phyloP scores from a whole-genome alignment of 176 grass and related monocot genomes.

The Eremochloa ophiuroides region DNA sequence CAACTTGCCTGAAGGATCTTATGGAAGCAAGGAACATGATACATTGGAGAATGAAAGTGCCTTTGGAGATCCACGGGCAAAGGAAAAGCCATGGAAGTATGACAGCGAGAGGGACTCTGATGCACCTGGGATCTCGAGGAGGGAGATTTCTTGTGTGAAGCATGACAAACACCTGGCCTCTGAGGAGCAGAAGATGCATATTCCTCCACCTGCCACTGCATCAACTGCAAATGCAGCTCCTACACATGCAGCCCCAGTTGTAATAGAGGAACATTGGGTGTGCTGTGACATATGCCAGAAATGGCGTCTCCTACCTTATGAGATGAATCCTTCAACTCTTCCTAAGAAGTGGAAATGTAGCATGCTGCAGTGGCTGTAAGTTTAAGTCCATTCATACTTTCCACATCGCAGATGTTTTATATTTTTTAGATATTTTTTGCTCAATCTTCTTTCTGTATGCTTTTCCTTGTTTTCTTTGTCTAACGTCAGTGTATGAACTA shows the following conservation, averaged over 20 bases:
- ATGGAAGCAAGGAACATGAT: slow-evolving; percentile 24
- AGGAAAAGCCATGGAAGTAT: slow-evolving; percentile 50
- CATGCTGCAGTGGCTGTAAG: slow-evolving; percentile 97
- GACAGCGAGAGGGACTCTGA: slow-evolving; percentile 53
- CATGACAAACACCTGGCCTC: slow-evolving; percentile 34
- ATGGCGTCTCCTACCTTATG: slow-evolving; percentile 96
- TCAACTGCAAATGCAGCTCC: slow-evolving; percentile 43
- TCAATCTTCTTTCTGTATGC: not conserved
- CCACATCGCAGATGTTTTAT: not conserved
- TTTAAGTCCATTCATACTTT: slow-evolving; percentile 29
- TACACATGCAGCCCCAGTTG: slow-evolving; percentile 34
- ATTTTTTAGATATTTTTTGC: not conserved
- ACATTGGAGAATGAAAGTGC: slow-evolving; percentile 47
- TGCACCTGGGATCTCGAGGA: slow-evolving; percentile 40
- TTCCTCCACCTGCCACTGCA: slow-evolving; percentile 47
- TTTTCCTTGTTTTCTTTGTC: not conserved
- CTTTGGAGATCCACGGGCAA: slow-evolving; percentile 34
- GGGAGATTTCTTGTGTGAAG: slow-evolving; percentile 47
- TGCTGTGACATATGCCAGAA: slow-evolving; percentile 87
- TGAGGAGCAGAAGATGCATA: slow-evolving; percentile 44
- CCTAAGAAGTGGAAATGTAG: slow-evolving; percentile 92
- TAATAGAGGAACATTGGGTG: slow-evolving; percentile 96
- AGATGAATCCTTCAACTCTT: slow-evolving; percentile 56
- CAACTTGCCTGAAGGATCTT: slow-evolving; percentile 31
- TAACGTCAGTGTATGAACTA: slow-evolving; percentile 9